Conservation (phyloP, 306 rosid genomes). For the Cucumis sativus region DNA sequence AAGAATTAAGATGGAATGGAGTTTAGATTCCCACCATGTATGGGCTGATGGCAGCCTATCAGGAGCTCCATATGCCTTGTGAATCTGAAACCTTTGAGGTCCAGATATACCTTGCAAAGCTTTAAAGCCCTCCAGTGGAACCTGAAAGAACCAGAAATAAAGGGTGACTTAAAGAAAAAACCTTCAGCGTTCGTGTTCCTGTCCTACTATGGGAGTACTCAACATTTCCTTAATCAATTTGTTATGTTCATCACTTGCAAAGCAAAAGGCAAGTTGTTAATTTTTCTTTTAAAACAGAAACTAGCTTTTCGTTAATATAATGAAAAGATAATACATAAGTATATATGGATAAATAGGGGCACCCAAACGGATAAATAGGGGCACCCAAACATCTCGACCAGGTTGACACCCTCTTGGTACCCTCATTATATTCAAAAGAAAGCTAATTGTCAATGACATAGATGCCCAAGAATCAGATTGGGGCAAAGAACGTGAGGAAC, state of each 20-base stretch:
- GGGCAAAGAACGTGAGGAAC: neutral
- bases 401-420: no score
- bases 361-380: no score
- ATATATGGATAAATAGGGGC: no score
- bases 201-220: neutral
- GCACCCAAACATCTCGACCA: no score
- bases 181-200: neutral
- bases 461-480: neutral
- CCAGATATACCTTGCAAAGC: constrained; percentile 99
- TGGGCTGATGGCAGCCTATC: constrained; percentile 96
- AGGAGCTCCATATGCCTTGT: constrained; percentile 98
- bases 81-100: constrained; percentile 96
- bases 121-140: constrained; percentile 95
- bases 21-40: constrained; percentile 57
- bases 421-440: no score
- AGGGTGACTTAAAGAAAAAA: neutral
- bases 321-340: no score
- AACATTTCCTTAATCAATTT: neutral
- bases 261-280: neutral
- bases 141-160: constrained; percentile 42
- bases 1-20: neutral
- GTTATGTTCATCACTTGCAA: neutral
- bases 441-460: no score
- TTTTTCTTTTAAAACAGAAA: no score
- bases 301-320: no score